phyloP scores from a whole-genome alignment of 2,329 filamentous ascomycete genomes.

The Orbilia brochopaga region DNA sequence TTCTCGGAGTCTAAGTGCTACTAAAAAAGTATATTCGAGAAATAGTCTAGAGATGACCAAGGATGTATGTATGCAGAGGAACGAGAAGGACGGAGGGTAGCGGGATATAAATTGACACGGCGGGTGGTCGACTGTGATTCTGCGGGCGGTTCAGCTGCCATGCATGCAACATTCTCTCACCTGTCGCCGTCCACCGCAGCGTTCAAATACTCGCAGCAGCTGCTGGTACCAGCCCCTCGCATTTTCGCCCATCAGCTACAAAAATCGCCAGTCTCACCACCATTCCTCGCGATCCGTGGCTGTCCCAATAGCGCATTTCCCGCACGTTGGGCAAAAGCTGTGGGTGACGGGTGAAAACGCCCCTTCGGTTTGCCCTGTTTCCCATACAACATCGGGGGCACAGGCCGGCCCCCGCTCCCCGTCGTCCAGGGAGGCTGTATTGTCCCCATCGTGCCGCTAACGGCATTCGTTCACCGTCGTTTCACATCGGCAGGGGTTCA shows the following conservation, averaged over 20 bases:
- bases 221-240: slow-evolving; percentile 28
- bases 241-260: slow-evolving; percentile 21
- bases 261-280: neutral
- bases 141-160: neutral
- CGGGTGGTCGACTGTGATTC: slow-evolving; percentile 14
- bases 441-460: slow-evolving; percentile 25
- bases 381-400: slow-evolving; percentile 40
- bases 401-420: slow-evolving; percentile 37
- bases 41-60: neutral
- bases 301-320: slow-evolving; percentile 19
- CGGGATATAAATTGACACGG: neutral
- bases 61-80: neutral
- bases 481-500: slow-evolving; percentile 22
- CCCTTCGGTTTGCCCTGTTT: slow-evolving; percentile 37
- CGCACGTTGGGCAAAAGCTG: slow-evolving; percentile 33
- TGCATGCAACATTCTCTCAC: slow-evolving; percentile 32
- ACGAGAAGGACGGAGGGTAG: neutral
- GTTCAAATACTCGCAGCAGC: neutral
- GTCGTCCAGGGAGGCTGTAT: slow-evolving; percentile 17
- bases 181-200: slow-evolving; percentile 11
- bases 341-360: slow-evolving; percentile 21
- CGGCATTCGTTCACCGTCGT: slow-evolving; percentile 12
- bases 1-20: neutral
- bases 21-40: neutral
- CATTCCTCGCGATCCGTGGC: slow-evolving; percentile 5